phyloP scores from a whole-genome alignment of 2,329 filamentous ascomycete species.

The Didymella arachidicola region DNA sequence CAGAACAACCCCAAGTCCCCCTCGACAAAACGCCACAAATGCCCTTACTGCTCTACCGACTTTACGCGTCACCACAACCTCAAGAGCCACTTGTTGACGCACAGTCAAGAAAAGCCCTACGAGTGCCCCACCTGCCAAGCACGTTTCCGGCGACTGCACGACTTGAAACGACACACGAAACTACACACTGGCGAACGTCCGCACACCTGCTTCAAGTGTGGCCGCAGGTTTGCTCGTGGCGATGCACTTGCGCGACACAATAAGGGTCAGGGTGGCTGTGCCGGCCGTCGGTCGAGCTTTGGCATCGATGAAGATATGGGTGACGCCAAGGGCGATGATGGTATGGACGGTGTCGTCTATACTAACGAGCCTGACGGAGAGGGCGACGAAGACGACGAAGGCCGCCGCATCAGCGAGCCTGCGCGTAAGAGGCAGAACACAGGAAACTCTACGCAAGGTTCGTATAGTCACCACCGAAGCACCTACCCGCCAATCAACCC shows the following conservation, averaged over 20 bases:
- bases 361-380: constrained; percentile 65
- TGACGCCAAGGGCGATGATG: constrained; percentile 60
- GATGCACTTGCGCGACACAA: constrained; percentile 94
- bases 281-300: constrained; percentile 87
- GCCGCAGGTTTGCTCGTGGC: constrained; percentile 91
- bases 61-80: constrained; percentile 98
- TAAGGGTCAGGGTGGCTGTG: constrained; percentile 94
- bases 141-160: constrained; percentile 89
- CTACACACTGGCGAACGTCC: constrained; percentile 95
- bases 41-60: constrained; percentile 93
- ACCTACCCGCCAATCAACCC: constrained; percentile 77
- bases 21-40: constrained; percentile 90
- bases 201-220: constrained; percentile 93
- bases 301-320: constrained; percentile 75
- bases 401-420: constrained; percentile 71
- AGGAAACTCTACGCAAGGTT: constrained; percentile 60
- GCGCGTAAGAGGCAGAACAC: constrained; percentile 73
- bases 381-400: constrained; percentile 59
- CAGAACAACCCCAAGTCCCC: constrained; percentile 71
- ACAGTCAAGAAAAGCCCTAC: constrained; percentile 98
- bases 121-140: constrained; percentile 92
- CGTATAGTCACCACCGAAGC: constrained; percentile 72
- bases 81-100: constrained; percentile 95
- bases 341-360: constrained; percentile 71
- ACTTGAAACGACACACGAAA: constrained; percentile 95